Evolutionary conservation across 306 rosid genomes (phyloP).

Genomic region (Fragaria nilgerrensis): DNA sequence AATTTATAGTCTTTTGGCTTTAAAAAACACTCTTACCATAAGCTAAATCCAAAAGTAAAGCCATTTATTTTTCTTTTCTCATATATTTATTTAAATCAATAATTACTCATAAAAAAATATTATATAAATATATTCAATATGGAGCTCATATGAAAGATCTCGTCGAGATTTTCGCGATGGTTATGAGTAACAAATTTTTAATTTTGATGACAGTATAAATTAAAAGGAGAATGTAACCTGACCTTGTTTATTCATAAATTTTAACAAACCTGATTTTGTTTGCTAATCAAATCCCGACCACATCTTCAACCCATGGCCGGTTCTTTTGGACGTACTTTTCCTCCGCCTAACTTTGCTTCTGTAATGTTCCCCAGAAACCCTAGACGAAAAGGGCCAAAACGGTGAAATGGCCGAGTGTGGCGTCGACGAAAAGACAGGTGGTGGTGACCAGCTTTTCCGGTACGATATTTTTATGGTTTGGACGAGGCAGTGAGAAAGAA

Average conservation of each 20-base stretch:
- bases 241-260: not conserved
- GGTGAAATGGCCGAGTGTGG: not conserved
- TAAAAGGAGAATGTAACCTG: no score
- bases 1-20: no score
- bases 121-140: no score
- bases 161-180: no score
- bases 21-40: no score
- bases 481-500: not conserved
- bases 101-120: no score
- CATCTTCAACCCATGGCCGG: not conserved
- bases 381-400: not conserved
- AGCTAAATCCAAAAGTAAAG: no score
- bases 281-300: not conserved
- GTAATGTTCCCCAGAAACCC: not conserved
- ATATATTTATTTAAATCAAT: no score
- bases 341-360: not conserved
- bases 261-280: not conserved
- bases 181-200: no score
- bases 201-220: no score
- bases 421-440: not conserved
- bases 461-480: not conserved
- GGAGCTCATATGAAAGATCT: no score
- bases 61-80: no score
- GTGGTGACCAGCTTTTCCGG: not conserved
- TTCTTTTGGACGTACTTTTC: not conserved